Evolutionary conservation across 2,329 filamentous ascomycete genomes (phyloP).

Genomic region (Diaporthe helianthi): DNA sequence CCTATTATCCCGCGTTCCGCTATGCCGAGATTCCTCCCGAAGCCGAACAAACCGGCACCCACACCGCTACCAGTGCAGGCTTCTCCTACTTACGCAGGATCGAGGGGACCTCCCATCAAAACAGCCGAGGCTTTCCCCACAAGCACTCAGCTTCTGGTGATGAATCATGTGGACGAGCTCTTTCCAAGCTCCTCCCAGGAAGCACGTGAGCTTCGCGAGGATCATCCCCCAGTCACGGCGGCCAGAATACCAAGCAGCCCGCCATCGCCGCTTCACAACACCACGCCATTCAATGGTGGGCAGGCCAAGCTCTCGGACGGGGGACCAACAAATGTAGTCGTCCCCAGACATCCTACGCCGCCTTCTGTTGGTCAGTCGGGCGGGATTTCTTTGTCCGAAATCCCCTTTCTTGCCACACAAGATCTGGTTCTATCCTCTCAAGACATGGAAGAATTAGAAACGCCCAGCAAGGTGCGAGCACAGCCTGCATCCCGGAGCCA

Average conservation of each 20-base stretch:
- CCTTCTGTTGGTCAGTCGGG: neutral
- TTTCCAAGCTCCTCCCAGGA: conserved; percentile 65
- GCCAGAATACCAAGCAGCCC: neutral
- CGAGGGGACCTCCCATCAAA: neutral
- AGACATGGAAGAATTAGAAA: conserved; percentile 52
- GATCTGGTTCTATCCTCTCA: conserved; percentile 56
- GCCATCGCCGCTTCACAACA: neutral
- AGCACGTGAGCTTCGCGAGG: conserved; percentile 56
- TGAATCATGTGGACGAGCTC: conserved; percentile 57
- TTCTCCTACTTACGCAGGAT: conserved; percentile 29
- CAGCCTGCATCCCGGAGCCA: neutral
- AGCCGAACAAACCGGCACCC: conserved; percentile 16
- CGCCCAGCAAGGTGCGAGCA: conserved; percentile 32
- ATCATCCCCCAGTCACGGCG: conserved; percentile 34
- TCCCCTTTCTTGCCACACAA: conserved; percentile 52
- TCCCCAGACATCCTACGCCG: conserved; percentile 10
- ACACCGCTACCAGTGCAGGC: conserved; percentile 22
- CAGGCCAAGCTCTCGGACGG: neutral
- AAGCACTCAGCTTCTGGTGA: conserved; percentile 62
- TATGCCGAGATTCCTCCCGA: conserved; percentile 27
- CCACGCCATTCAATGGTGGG: neutral
- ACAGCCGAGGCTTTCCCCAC: conserved; percentile 40
- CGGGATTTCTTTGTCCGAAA: conserved; percentile 10
- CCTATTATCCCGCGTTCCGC: neutral
- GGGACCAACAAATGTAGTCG: conserved; percentile 9